phyloP scores from a whole-genome alignment of 352 stramenopile species.

The Nothophytophthora sp. region DNA sequence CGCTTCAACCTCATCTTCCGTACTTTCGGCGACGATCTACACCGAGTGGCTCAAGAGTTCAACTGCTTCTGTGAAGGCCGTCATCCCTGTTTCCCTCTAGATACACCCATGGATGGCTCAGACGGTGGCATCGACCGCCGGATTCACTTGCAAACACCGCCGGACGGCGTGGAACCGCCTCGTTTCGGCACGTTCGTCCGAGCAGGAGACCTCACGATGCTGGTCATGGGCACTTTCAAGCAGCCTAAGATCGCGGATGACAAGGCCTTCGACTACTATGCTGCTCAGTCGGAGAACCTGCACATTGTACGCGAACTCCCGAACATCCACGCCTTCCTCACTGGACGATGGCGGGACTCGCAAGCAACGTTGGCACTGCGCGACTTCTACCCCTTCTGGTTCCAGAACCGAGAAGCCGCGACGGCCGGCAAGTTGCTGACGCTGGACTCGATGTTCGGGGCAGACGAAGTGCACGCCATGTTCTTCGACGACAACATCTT shows the following conservation, averaged over 20 bases:
- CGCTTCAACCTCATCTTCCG: conserved; percentile 82
- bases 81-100: conserved; percentile 57
- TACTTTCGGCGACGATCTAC: conserved; percentile 72
- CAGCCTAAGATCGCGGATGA: conserved; percentile 40
- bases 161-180: conserved; percentile 12
- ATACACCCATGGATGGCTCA: conserved; percentile 59
- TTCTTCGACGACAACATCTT: conserved; percentile 90
- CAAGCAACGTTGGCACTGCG: conserved; percentile 71
- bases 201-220: conserved; percentile 41
- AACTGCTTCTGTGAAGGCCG: conserved; percentile 73
- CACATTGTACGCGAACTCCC: conserved; percentile 40
- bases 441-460: conserved; percentile 29
- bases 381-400: conserved; percentile 83
- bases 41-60: conserved; percentile 72
- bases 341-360: conserved; percentile 38
- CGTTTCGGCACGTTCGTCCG: conserved; percentile 71
- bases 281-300: conserved; percentile 1
- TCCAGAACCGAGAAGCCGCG: conserved; percentile 48
- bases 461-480: conserved; percentile 38
- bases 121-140: conserved; percentile 49
- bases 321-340: conserved; percentile 55
- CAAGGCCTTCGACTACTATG: conserved; percentile 39
- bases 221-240: conserved; percentile 77
- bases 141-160: conserved; percentile 33
- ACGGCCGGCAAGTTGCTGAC: conserved; percentile 60